Percentiles rank a stretch among this genome's conserved stretches.
phyloP scores from a whole-genome alignment of 768 basidiomycete genomes.

The Pleurotus ostreatus region DNA sequence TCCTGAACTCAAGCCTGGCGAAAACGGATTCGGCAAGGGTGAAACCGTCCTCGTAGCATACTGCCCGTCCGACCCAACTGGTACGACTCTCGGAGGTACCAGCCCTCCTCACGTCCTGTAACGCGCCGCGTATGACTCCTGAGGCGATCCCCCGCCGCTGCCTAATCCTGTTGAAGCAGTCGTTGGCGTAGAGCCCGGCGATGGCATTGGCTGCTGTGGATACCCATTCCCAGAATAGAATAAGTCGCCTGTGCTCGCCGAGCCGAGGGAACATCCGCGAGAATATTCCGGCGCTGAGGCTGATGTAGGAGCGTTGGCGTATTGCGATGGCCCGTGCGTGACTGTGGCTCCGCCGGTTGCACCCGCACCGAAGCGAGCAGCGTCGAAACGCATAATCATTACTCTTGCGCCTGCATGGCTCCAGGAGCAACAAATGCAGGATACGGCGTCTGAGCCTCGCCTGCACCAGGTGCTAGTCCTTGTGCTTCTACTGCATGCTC shows the following conservation, averaged over 20 bases:
- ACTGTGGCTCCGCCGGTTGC: constrained; percentile 8
- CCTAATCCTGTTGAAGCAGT: neutral
- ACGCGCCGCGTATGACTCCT: constrained; percentile 9
- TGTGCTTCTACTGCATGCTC: constrained; percentile 20
- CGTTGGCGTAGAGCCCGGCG: neutral
- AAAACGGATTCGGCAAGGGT: constrained; percentile 12
- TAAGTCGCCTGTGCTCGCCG: neutral
- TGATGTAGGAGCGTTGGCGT: constrained; percentile 6
- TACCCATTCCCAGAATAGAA: neutral
- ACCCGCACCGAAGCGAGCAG: constrained; percentile 17
- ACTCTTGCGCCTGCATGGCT: neutral
- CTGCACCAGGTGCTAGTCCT: constrained; percentile 12
- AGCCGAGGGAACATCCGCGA: constrained; percentile 10
- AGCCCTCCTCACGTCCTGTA: constrained; percentile 5
- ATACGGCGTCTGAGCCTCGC: constrained; percentile 10
- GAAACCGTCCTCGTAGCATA: neutral
- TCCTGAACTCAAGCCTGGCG: neutral
- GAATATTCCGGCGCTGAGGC: neutral
- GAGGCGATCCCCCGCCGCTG: neutral
- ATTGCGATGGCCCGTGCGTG: constrained; percentile 13
- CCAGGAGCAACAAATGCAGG: constrained; percentile 10
- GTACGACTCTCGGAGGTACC: neutral
- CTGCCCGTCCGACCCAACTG: neutral
- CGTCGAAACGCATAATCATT: constrained; percentile 16
- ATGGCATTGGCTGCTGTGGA: neutral